Percentiles rank a stretch among this genome's conserved stretches.
phyloP scores from a whole-genome alignment of 2,329 filamentous ascomycete species.

The Teratosphaeria nubilosa region DNA sequence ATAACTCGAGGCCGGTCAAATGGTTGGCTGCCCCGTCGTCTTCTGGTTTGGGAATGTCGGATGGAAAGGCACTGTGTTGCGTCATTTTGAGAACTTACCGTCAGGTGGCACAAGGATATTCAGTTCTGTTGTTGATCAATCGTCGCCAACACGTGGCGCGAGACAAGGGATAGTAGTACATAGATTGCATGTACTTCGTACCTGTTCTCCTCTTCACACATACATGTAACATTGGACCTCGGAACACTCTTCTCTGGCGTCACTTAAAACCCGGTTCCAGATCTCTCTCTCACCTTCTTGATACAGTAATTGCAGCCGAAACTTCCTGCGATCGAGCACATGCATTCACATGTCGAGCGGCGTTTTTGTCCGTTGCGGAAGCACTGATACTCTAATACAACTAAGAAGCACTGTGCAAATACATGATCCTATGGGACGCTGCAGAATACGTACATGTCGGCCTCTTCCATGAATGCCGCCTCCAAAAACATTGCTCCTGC shows the following conservation, averaged over 20 bases:
- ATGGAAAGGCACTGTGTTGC: conserved; percentile 11
- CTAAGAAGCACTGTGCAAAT: not conserved
- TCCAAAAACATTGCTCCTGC: not conserved
- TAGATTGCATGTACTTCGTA: too few relatives aligned
- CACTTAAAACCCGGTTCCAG: too few relatives aligned
- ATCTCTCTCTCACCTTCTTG: not conserved
- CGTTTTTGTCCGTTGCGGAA: too few relatives aligned
- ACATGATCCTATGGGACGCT: not conserved
- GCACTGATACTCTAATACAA: too few relatives aligned
- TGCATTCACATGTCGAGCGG: not conserved
- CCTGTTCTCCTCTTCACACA: too few relatives aligned
- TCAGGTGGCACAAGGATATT: not conserved
- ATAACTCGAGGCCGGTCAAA: conserved; percentile 19
- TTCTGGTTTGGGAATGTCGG: conserved; percentile 27
- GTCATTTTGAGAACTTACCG: not conserved
- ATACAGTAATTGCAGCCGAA: not conserved
- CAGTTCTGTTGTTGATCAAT: not conserved
- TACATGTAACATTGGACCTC: not conserved
- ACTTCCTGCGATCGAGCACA: not conserved
- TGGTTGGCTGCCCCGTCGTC: conserved; percentile 34
- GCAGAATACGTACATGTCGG: not conserved
- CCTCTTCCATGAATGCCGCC: not conserved
- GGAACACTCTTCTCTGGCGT: not conserved
- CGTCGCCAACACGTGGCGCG: too few relatives aligned
- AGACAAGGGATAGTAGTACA: not conserved